These are phyloP conservation scores for Auxenochlorella protothecoides DNA, from an alignment of 139 green algal species.

Conservation along the genomic window DNA sequence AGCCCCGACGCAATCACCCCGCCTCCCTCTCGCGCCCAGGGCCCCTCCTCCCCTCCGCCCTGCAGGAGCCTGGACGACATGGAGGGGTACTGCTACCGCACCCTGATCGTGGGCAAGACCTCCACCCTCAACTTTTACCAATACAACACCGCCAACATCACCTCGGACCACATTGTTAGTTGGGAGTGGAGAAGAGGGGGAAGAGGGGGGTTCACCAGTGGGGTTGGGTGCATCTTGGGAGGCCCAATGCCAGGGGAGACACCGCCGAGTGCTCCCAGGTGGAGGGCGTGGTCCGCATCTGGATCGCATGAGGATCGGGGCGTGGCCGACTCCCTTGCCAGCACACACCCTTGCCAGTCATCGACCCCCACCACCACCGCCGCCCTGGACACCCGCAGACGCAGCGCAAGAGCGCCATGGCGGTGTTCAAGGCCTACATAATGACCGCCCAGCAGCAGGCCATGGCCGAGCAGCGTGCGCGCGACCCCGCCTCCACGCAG, in stretches of 20 bases:
- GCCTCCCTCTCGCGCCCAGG: no score
- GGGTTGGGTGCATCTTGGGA: not conserved
- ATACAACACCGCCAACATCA: slow-evolving; percentile 7
- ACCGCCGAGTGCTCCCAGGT: not conserved
- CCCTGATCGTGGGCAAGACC: slow-evolving; percentile 23
- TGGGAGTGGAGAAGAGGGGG: slow-evolving; percentile 6
- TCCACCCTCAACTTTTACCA: slow-evolving; percentile 36
- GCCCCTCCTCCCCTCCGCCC: not conserved
- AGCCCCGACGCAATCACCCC: no score
- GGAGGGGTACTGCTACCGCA: slow-evolving; percentile 22
- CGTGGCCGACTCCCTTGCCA: no score
- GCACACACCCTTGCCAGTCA: no score
- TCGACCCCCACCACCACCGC: no score
- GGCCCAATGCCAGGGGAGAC: slow-evolving; percentile 1
- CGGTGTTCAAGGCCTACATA: slow-evolving; percentile 30
- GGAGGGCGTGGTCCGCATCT: no score
- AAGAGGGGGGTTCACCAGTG: slow-evolving; percentile 1
- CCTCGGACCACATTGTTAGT: not conserved
- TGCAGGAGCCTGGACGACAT: slow-evolving; percentile 9
- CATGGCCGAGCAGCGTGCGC: slow-evolving; percentile 4
- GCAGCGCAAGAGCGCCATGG: slow-evolving; percentile 4
- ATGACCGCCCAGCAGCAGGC: slow-evolving; percentile 16
- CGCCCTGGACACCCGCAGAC: no score
- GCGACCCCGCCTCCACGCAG: slow-evolving; percentile 2
- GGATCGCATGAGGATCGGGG: no score